Evolutionary conservation across 2,329 filamentous ascomycete genomes (phyloP).

Genomic region (Aureobasidium uvarum): DNA sequence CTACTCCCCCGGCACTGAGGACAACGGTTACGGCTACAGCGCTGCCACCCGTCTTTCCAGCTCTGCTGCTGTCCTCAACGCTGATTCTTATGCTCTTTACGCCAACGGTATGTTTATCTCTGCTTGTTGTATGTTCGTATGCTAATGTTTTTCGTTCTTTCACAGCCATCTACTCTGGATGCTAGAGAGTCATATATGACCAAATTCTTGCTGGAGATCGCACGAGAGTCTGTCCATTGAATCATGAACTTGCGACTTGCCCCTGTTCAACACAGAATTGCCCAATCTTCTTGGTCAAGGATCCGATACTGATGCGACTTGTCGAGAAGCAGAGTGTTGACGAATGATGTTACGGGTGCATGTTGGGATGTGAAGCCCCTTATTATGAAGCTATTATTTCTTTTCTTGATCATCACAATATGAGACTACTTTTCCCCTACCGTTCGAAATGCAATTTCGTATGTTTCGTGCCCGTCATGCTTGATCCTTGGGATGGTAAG

Average conservation of each 20-base stretch:
- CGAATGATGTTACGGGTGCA: too few relatives aligned
- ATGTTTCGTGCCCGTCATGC: too few relatives aligned
- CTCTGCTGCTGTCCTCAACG: slow-evolving; percentile 58
- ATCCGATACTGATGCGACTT: not conserved
- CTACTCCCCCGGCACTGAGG: slow-evolving; percentile 56
- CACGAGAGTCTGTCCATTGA: not conserved
- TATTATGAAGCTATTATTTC: too few relatives aligned
- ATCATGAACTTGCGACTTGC: not conserved
- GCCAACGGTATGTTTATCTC: slow-evolving; percentile 46
- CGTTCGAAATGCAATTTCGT: too few relatives aligned
- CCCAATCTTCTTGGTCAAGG: not conserved
- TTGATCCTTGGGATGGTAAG: too few relatives aligned
- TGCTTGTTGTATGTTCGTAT: not conserved
- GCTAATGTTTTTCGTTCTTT: not conserved
- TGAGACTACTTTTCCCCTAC: too few relatives aligned
- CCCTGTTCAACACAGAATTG: slow-evolving; percentile 2
- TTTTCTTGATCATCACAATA: too few relatives aligned
- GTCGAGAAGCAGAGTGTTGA: too few relatives aligned
- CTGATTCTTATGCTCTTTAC: slow-evolving; percentile 60
- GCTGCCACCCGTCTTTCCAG: slow-evolving; percentile 48
- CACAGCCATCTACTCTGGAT: slow-evolving; percentile 21
- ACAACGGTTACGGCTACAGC: slow-evolving; percentile 59
- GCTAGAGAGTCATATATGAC: not conserved
- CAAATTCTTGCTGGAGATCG: not conserved
- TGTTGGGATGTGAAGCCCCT: too few relatives aligned